Evolutionary conservation across 805 yeast species (phyloP), one percentile per base, ranked within the genome.

Genomic region (Ogataea corticis): DNA sequence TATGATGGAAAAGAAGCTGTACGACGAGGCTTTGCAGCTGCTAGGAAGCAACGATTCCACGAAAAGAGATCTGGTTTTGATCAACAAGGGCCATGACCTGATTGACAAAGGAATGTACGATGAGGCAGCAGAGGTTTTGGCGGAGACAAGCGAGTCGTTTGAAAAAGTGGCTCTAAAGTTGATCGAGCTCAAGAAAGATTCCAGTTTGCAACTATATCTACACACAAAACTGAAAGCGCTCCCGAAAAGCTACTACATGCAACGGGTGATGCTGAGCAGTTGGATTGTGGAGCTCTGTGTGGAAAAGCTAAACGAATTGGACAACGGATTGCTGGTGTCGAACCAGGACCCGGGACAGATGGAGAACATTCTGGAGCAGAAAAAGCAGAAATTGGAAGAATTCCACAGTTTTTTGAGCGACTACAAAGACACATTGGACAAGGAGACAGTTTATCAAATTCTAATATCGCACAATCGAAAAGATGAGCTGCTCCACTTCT

Each of bases 381-480:
- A 64, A 28, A 64, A 67, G 54, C 52, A 17, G 55, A 55, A 32
- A 49, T 56, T 48, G 56, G 59, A 39, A 50, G 67, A 70, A 45
- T 71, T 76, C 54, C 65, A 72, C 21, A 56, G 62, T 1, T 88
- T 90, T 59, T 61, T 90, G 13, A 58, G 67, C 2, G 57, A 66
- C 2, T 73, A 80, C 58, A 66, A 72, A 44, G 68, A 69, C 19
- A 55, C 63, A 4, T 57, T 89, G n/a, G 95, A 90, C 60, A 72
- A 72, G 29, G 73, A 73, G 9, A 83, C 96, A 0, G 70, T 87
- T 0, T 87, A 84, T 56, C 90, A 88, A 58, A 76, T 91, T 4
- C 73, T 92, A 41, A 65, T 75, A 0, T 77, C 82, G 2, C 85
- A 85, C 56, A 84, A 89, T 48, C 72, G 85, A 46, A 76, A 76